phyloP scores from a whole-genome alignment of 2,329 filamentous ascomycete genomes.

The Neofusicoccum sp. region DNA sequence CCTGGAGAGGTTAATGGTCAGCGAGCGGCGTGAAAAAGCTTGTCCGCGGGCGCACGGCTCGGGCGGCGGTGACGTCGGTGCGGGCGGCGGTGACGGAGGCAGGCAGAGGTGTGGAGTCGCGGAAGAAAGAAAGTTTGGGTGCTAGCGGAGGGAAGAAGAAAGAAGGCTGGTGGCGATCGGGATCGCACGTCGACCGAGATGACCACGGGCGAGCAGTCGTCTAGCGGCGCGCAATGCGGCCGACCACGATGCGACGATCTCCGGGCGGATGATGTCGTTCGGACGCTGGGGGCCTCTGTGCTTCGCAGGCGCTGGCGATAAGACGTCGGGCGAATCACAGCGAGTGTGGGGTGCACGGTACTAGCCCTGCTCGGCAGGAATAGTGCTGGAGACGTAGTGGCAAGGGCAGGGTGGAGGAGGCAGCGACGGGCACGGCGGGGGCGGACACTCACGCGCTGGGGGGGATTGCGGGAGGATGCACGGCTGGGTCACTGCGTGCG shows the following conservation, averaged over 20 bases:
- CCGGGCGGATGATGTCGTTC: conserved; percentile 14
- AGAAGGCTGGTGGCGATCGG: conserved; percentile 6
- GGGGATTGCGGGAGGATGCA: background rate
- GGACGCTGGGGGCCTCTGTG: conserved; percentile 5
- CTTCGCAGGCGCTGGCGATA: conserved; percentile 15
- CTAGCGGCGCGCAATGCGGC: conserved; percentile 9
- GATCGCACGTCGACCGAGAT: background rate
- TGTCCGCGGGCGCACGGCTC: background rate
- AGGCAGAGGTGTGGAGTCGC: background rate
- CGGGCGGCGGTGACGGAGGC: background rate
- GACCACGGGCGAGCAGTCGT: conserved; percentile 6
- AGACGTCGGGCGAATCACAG: conserved; percentile 19
- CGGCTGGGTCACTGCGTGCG: conserved; percentile 11
- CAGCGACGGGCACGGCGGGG: background rate
- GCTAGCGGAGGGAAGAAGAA: conserved; percentile 7
- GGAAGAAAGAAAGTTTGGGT: conserved; percentile 1
- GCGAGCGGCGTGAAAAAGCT: background rate
- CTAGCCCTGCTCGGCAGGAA: conserved; percentile 17
- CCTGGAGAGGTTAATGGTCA: conserved; percentile 10
- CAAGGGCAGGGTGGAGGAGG: conserved; percentile 4
- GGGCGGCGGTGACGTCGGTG: background rate
- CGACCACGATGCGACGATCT: conserved; percentile 16
- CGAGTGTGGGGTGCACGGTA: conserved; percentile 1
- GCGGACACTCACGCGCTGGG: conserved; percentile 9
- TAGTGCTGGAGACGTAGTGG: conserved; percentile 9